Evolutionary conservation across 768 basidiomycete genomes (phyloP).

Genomic region (button mushroom (Agaricus bisporus)): DNA sequence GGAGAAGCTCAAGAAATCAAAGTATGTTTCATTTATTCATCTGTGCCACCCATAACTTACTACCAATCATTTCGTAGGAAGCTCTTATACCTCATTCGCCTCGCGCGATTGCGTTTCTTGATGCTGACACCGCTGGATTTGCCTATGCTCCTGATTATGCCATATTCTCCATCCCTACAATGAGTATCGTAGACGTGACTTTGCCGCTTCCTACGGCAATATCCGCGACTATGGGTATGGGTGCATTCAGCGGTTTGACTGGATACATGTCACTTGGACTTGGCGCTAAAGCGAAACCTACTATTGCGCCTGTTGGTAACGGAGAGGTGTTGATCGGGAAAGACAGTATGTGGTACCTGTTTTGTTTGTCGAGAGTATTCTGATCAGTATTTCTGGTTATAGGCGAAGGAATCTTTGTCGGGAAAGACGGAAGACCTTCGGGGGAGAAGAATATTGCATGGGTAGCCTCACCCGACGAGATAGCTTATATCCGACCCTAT

Average conservation of each 20-base stretch:
- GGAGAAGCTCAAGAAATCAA: constrained; percentile 70
- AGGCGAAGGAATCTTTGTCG: constrained; percentile 71
- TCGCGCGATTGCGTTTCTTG: constrained; percentile 73
- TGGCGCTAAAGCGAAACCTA: constrained; percentile 68
- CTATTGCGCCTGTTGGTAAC: constrained; percentile 46
- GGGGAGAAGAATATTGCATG: constrained; percentile 53
- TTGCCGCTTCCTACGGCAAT: constrained; percentile 40
- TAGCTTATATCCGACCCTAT: constrained; percentile 78
- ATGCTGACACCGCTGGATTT: constrained; percentile 56
- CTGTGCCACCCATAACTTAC: background rate
- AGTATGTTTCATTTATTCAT: constrained; percentile 32
- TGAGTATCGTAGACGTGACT: constrained; percentile 49
- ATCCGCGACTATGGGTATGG: constrained; percentile 47
- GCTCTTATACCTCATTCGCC: constrained; percentile 81
- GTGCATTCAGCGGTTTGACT: constrained; percentile 72
- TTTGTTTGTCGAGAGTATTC: background rate
- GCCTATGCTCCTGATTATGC: constrained; percentile 80
- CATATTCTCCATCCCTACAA: constrained; percentile 59
- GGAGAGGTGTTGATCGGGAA: constrained; percentile 67
- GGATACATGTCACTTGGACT: constrained; percentile 84
- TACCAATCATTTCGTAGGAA: constrained; percentile 45
- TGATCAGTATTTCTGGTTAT: constrained; percentile 2
- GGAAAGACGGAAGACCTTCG: constrained; percentile 48
- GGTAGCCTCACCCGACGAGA: constrained; percentile 79
- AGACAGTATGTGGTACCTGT: constrained; percentile 55